A percentile compares a stretch with the other conserved stretches of the same genome.
Evolutionary conservation across 1,284 basidiomycete genomes (phyloP).

Genomic region (Naganishia liquefaciens): DNA sequence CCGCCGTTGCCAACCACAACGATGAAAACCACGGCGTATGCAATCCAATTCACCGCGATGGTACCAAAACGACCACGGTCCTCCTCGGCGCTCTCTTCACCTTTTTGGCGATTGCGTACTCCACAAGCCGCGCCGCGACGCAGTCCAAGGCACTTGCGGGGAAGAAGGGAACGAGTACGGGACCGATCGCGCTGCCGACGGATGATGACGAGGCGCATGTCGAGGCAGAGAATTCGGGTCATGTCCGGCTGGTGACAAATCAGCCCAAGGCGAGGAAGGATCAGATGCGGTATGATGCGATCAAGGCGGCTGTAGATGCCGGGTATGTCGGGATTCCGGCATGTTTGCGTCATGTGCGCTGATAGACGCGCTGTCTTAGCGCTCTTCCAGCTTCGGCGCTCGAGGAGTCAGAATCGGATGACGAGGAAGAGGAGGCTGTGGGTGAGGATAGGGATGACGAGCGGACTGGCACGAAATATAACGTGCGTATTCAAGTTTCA

Average conservation of each 20-base stretch:
- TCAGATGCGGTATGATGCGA: conserved; percentile 86
- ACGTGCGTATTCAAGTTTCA: conserved; percentile 60
- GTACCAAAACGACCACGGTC: conserved; percentile 83
- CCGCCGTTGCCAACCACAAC: conserved; percentile 89
- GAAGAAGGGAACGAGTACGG: conserved; percentile 57
- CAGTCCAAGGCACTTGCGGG: conserved; percentile 89
- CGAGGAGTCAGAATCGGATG: conserved; percentile 71
- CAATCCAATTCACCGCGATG: conserved; percentile 72
- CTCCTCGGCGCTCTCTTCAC: conserved; percentile 93
- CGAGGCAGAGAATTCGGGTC: conserved; percentile 58
- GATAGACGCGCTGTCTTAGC: conserved; percentile 50
- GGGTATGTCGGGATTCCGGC: conserved; percentile 60
- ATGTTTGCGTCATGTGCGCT: neutral
- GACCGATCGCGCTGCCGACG: conserved; percentile 64
- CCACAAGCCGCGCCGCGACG: conserved; percentile 92
- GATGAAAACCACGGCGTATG: conserved; percentile 66
- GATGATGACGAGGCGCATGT: conserved; percentile 52
- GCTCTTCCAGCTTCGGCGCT: conserved; percentile 92
- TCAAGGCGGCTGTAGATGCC: conserved; percentile 92
- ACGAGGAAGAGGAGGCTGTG: conserved; percentile 67
- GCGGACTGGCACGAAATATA: conserved; percentile 93
- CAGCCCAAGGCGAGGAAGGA: conserved; percentile 81
- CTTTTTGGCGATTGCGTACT: conserved; percentile 97
- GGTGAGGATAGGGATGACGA: conserved; percentile 88
- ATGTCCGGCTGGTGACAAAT: conserved; percentile 72